These are phyloP conservation scores for Akanthomyces muscarius DNA, from an alignment of 2,329 filamentous ascomycete species.

Conservation along the genomic window DNA sequence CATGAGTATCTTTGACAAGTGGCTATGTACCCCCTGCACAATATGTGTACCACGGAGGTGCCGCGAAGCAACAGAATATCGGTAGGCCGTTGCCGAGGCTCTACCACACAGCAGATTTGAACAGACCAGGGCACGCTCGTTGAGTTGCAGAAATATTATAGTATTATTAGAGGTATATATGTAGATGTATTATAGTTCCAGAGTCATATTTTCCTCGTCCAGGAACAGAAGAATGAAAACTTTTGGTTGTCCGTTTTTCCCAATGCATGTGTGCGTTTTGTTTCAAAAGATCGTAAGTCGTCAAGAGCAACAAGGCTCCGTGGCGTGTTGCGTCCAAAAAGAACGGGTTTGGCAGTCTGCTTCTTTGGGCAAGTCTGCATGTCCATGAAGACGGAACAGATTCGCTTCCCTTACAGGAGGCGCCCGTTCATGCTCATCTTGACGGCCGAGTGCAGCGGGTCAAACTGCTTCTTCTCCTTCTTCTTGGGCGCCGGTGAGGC, in stretches of 20 bases:
- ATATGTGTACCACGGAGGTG: too few species aligned
- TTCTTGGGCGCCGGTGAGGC: background rate
- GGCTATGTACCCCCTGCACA: too few species aligned
- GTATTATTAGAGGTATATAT: constrained; percentile 5
- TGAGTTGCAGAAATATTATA: background rate
- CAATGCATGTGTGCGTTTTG: background rate
- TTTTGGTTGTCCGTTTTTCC: background rate
- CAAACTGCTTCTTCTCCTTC: constrained; percentile 3
- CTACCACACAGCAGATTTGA: background rate
- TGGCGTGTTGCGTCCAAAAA: background rate
- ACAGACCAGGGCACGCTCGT: background rate
- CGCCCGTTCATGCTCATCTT: constrained; percentile 3
- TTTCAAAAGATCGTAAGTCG: constrained; percentile 1
- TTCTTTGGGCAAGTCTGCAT: background rate
- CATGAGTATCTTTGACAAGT: too few species aligned
- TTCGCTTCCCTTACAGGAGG: background rate
- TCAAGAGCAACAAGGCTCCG: background rate
- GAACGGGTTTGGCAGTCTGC: background rate
- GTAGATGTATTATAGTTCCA: background rate
- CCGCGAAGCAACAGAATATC: too few species aligned
- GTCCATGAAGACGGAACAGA: background rate
- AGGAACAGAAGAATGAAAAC: background rate
- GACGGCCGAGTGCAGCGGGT: constrained; percentile 6
- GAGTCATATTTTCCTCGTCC: background rate
- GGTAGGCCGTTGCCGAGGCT: too few species aligned